Percentiles rank a stretch among this genome's conserved stretches.
Evolutionary conservation across 31 red algal genomes (phyloP).

Genomic region (Asparagopsis taxiformis): DNA sequence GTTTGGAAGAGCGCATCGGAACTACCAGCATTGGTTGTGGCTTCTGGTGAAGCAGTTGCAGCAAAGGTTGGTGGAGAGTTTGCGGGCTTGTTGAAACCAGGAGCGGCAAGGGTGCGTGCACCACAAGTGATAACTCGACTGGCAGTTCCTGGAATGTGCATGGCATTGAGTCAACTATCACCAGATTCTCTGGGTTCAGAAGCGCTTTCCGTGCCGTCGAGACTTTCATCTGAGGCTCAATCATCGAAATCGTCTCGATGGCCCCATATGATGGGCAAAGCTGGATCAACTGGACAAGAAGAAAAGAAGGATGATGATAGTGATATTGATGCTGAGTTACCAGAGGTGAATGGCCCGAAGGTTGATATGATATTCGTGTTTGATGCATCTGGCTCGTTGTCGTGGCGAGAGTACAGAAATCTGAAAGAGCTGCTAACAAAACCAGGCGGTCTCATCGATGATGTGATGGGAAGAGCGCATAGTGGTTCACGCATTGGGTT

Average conservation of each 20-base stretch:
- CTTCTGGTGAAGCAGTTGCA: conserved; percentile 45
- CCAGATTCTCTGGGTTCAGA: conserved; percentile 29
- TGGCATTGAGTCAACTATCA: conserved; percentile 59
- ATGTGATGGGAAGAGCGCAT: conserved; percentile 22
- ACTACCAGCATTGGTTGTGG: conserved; percentile 19
- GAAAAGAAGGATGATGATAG: not conserved
- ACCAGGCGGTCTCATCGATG: conserved; percentile 50
- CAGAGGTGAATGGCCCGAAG: conserved; percentile 9
- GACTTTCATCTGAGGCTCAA: conserved; percentile 24
- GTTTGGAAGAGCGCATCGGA: conserved; percentile 69
- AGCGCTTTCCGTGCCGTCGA: conserved; percentile 9
- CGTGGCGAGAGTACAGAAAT: conserved; percentile 47
- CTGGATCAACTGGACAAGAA: not conserved
- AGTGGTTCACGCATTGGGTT: conserved; percentile 58
- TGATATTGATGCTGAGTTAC: not conserved
- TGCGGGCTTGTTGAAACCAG: conserved; percentile 51
- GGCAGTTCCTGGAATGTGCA: conserved; percentile 52
- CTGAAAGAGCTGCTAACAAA: conserved; percentile 43
- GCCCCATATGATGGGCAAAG: conserved; percentile 2
- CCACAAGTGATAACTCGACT: conserved; percentile 64
- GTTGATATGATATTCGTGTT: conserved; percentile 54
- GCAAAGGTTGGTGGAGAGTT: conserved; percentile 57
- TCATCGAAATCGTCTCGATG: conserved; percentile 18
- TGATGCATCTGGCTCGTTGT: conserved; percentile 50
- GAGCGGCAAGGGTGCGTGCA: conserved; percentile 42